Percentiles rank a stretch among this genome's conserved stretches.
phyloP scores from a whole-genome alignment of 352 stramenopile species.

The Pilasporangium apinafurcum region DNA sequence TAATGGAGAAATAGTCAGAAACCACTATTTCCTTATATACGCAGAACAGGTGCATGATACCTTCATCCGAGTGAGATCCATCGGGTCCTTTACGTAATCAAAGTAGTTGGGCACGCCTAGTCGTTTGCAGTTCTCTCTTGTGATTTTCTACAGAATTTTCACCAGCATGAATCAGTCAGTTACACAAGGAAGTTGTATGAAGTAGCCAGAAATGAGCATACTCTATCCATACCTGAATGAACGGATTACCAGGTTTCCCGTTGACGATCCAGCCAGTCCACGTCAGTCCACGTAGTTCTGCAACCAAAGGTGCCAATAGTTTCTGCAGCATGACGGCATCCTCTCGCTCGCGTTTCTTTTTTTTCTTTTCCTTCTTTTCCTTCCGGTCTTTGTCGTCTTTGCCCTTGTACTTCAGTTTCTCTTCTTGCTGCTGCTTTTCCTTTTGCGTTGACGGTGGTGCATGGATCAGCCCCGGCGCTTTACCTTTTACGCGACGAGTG shows the following conservation, averaged over 20 bases:
- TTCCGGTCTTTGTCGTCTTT: conserved; percentile 73
- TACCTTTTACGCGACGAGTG: conserved; percentile 9
- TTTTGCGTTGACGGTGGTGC: conserved; percentile 35
- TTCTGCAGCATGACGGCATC: conserved; percentile 64
- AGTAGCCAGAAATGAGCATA: neutral
- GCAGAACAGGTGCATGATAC: too few species aligned
- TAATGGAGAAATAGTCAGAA: neutral
- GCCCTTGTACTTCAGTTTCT: conserved; percentile 39
- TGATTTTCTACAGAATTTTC: conserved; percentile 52
- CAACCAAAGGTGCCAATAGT: conserved; percentile 60
- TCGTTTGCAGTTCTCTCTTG: conserved; percentile 78
- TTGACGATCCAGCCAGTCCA: conserved; percentile 71
- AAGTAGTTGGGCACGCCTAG: conserved; percentile 83
- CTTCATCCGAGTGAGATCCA: conserved; percentile 83
- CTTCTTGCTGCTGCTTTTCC: conserved; percentile 25
- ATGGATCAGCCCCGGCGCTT: conserved; percentile 56
- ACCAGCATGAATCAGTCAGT: neutral
- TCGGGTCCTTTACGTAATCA: conserved; percentile 74
- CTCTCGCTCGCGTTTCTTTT: conserved; percentile 73
- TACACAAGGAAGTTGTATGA: neutral
- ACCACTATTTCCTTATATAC: neutral
- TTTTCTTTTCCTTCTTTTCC: conserved; percentile 85
- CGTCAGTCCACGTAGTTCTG: conserved; percentile 58
- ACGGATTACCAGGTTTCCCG: conserved; percentile 71
- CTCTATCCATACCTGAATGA: conserved; percentile 29